Conservation (phyloP, 345 rosid genomes). For the Populus euphratica region DNA sequence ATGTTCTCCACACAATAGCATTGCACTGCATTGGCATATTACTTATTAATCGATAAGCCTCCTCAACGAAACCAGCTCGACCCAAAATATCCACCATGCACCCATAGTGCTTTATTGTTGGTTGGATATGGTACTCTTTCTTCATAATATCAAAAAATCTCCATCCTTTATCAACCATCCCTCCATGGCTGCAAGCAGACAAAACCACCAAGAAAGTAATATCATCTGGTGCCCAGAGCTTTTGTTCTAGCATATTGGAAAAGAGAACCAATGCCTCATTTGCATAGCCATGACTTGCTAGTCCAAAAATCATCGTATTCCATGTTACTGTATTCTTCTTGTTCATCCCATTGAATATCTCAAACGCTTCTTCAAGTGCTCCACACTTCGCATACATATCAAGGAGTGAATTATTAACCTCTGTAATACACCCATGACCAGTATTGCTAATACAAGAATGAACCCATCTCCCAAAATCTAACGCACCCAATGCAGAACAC, state of each 20-base stretch:
- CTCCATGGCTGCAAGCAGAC: slow-evolving; percentile 42
- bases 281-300: slow-evolving; percentile 34
- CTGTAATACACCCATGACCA: background rate
- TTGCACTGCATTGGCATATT: slow-evolving; percentile 34
- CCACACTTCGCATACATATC: slow-evolving; percentile 55
- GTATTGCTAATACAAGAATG: slow-evolving; percentile 20
- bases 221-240: slow-evolving; percentile 25
- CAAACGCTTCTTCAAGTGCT: slow-evolving; percentile 32
- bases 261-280: slow-evolving; percentile 33
- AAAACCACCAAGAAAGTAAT: slow-evolving; percentile 45
- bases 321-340: slow-evolving; percentile 30
- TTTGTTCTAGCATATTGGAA: slow-evolving; percentile 19
- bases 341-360: slow-evolving; percentile 23
- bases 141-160: slow-evolving; percentile 37
- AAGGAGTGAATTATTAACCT: slow-evolving; percentile 34
- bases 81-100: slow-evolving; percentile 46
- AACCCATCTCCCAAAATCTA: slow-evolving; percentile 38
- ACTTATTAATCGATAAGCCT: slow-evolving; percentile 33
- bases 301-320: slow-evolving; percentile 44
- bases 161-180: slow-evolving; percentile 43
- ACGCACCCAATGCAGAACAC: slow-evolving; percentile 32
- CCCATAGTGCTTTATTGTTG: slow-evolving; percentile 39
- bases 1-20: slow-evolving; percentile 39
- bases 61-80: slow-evolving; percentile 40
- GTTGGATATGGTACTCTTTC: slow-evolving; percentile 24